A percentile compares a stretch with the other conserved stretches of the same genome.
Evolutionary conservation across 1,284 basidiomycete genomes (phyloP).

Genomic region (Ustilago sp.): DNA sequence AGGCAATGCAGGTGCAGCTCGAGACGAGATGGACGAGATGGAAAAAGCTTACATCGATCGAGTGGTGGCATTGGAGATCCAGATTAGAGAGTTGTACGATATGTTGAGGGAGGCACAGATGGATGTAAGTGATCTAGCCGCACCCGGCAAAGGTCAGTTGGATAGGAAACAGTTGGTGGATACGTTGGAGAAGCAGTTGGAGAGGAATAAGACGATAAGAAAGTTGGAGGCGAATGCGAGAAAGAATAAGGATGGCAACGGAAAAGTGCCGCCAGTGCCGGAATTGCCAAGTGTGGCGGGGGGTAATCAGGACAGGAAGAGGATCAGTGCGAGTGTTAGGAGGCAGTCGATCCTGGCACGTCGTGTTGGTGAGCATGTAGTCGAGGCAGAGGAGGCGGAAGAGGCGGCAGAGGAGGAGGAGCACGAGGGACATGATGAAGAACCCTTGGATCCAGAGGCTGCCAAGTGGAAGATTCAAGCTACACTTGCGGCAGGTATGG

Average conservation of each 20-base stretch:
- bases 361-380: constrained; percentile 8
- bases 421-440: constrained; percentile 40
- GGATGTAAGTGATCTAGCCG: constrained; percentile 71
- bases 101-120: constrained; percentile 83
- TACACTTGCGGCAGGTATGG: constrained; percentile 66
- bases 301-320: constrained; percentile 46
- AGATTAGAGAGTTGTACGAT: constrained; percentile 92
- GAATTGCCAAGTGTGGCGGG: constrained; percentile 28
- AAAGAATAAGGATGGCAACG: constrained; percentile 39
- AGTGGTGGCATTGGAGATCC: constrained; percentile 86
- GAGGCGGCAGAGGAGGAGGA: constrained; percentile 12
- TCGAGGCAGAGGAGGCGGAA: constrained; percentile 15
- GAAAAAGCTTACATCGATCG: constrained; percentile 85
- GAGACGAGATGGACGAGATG: constrained; percentile 80
- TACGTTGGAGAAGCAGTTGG: constrained; percentile 68
- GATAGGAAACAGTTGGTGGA: constrained; percentile 74
- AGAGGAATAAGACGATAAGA: constrained; percentile 68
- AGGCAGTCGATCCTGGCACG: constrained; percentile 42
- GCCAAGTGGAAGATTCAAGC: constrained; percentile 68
- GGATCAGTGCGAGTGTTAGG: constrained; percentile 52
- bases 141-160: constrained; percentile 56
- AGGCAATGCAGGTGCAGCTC: constrained; percentile 74
- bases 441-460: constrained; percentile 48
- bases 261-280: constrained; percentile 16
- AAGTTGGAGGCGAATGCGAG: constrained; percentile 68